Conservation (phyloP, 192 early-diverging fungal species). For the Backusella parvicylindrica region DNA sequence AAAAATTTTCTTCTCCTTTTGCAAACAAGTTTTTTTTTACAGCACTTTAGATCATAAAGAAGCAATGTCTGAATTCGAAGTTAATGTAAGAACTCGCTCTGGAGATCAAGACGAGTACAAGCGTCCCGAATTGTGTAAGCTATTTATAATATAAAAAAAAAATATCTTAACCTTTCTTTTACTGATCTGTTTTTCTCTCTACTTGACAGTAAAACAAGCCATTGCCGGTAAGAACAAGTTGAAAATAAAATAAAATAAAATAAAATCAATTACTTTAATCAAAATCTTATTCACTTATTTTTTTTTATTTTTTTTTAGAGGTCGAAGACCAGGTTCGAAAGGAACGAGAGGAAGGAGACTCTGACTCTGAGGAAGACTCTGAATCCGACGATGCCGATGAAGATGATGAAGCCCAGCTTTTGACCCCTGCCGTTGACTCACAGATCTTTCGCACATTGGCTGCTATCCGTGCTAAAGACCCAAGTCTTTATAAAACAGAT, state of each 20-base stretch:
- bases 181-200: neutral
- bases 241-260: neutral
- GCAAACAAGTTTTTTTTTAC: neutral
- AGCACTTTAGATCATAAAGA: no score
- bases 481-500: conserved; percentile 76
- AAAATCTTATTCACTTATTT: neutral
- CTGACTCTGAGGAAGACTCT: conserved; percentile 32
- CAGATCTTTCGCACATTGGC: conserved; percentile 93
- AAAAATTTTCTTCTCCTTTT: neutral
- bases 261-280: no score
- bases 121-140: neutral
- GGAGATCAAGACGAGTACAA: neutral
- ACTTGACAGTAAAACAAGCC: neutral
- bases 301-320: neutral
- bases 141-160: neutral
- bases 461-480: conserved; percentile 70
- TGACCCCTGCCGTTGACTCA: conserved; percentile 87
- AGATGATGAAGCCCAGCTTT: conserved; percentile 74
- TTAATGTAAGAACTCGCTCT: neutral
- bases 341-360: neutral
- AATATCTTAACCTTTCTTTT: neutral
- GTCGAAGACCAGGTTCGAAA: conserved; percentile 2
- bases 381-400: conserved; percentile 78
- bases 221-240: neutral
- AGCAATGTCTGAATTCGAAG: neutral